Base-by-base conservation (phyloP, 257 asterid genomes). In the Coffea eugenioides region DNA sequence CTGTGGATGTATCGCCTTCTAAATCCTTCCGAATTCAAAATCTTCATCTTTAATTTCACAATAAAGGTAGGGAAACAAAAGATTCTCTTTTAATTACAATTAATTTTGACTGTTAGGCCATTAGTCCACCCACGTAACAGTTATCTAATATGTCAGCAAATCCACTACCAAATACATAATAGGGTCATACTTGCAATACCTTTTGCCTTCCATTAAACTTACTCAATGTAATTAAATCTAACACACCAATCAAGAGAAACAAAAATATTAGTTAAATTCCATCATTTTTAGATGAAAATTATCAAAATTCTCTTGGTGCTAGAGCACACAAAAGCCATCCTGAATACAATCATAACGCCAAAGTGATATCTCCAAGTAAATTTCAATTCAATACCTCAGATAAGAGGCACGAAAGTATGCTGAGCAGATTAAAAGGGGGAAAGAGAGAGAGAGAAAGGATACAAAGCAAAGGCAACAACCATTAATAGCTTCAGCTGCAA, bases 391-490 rank as follows among this genome's bases (percentile, higher is more conserved):
- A 15, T 27, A 45, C 52, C 7, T 64, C 49, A 3, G 66, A 18
- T 46, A 51, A 36, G 16, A 54, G 34, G 11, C 4, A 18, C 2
- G 31, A 5, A 15, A 6, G 61, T 5, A 80, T 52, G 41, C 25
- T 39, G 31, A 75, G 20, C 8, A 14, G 36, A 56, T 6, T 5
- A 18, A 49, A 45, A 48, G n/a, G 3, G 16, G 34, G 12, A 66
- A 8, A 27, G n/a, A 11, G 18, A 67, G 4, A 67, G 21, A 27
- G 21, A 64, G 49, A 68, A 85, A 92, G 93, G 98, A 92, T 94
- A 94, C 98, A 80, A 90, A 92, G 86, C 97, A 94, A 87, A 92
- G 97, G 89, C 92, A 94, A 84, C 97, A 90, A 34, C 96, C 94
- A 79, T 86, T 94, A 84, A 91, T 88, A 79, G 92, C 94, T 88